These are phyloP conservation scores for Diophrys appendiculata DNA, from an alignment of 73 alveolate genomes.

Conservation along the genomic window DNA sequence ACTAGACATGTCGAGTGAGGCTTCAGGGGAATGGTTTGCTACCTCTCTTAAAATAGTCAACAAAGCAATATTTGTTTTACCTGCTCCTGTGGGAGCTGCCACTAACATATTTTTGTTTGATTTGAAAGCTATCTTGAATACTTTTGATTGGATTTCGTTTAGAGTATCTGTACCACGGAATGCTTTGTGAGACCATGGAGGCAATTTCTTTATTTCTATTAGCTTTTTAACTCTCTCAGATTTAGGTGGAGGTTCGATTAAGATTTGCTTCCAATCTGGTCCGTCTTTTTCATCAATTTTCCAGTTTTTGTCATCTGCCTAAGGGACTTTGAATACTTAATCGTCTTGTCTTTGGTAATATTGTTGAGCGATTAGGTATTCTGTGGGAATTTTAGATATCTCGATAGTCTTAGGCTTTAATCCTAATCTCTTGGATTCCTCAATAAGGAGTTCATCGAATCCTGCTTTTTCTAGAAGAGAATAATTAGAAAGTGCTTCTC, in stretches of 20 bases:
- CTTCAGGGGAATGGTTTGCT: constrained; percentile 63
- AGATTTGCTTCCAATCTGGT: constrained; percentile 32
- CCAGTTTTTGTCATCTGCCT: constrained; percentile 42
- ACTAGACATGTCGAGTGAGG: constrained; percentile 69
- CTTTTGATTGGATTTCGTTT: constrained; percentile 91
- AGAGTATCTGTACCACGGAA: constrained; percentile 83
- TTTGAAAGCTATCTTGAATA: constrained; percentile 84
- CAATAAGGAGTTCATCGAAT: constrained; percentile 47
- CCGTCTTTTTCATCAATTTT: constrained; percentile 9
- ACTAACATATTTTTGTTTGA: constrained; percentile 88
- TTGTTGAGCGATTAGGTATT: constrained; percentile 2
- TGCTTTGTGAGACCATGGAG: constrained; percentile 86
- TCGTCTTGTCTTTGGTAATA: neutral
- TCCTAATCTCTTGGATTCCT: constrained; percentile 65
- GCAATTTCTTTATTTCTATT: constrained; percentile 55
- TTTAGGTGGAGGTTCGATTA: constrained; percentile 19
- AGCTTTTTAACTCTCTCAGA: neutral
- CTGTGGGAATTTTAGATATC: constrained; percentile 22
- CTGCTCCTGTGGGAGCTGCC: constrained; percentile 99
- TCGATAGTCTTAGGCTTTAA: constrained; percentile 25
- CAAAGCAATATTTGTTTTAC: constrained; percentile 97
- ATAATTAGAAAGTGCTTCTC: constrained; percentile 28
- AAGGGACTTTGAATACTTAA: constrained; percentile 8
- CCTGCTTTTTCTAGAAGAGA: constrained; percentile 68
- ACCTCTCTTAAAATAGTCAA: constrained; percentile 92